Evolutionary conservation across 805 yeast genomes (phyloP).

Genomic region (Sugiyamaella chiloensis): DNA sequence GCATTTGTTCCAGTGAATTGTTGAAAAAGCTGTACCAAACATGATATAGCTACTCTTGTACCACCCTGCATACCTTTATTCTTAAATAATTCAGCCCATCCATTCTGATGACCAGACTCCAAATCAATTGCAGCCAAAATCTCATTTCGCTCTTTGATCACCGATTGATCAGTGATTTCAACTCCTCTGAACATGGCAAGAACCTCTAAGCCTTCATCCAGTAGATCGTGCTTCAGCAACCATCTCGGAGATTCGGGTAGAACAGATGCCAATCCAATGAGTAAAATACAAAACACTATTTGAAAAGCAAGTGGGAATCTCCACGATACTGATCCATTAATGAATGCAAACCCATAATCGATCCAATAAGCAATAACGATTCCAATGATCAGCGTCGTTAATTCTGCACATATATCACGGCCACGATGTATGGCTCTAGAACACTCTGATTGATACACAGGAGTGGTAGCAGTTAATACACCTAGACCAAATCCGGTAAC

Average conservation of each 20-base stretch:
- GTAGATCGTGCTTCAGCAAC: constrained; percentile 63
- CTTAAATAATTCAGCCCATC: constrained; percentile 7
- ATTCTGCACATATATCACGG: constrained; percentile 63
- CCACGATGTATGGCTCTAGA: constrained; percentile 68
- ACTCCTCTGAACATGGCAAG: constrained; percentile 39
- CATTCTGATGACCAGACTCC: constrained; percentile 48
- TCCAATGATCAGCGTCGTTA: constrained; percentile 68
- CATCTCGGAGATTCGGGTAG: constrained; percentile 89
- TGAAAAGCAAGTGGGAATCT: constrained; percentile 78
- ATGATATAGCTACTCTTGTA: constrained; percentile 13
- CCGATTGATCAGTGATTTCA: neutral
- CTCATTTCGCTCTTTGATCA: constrained; percentile 16
- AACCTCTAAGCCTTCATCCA: constrained; percentile 46
- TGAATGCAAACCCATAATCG: constrained; percentile 61
- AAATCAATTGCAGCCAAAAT: constrained; percentile 19
- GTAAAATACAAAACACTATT: constrained; percentile 47
- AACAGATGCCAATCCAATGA: constrained; percentile 54
- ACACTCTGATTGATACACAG: constrained; percentile 81
- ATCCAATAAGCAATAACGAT: constrained; percentile 64
- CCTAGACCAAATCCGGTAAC: constrained; percentile 76
- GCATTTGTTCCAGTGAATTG: constrained; percentile 11
- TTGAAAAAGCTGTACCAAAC: constrained; percentile 14
- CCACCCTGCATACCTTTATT: constrained; percentile 9
- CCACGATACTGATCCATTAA: constrained; percentile 51
- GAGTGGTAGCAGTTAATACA: constrained; percentile 71